Evolutionary conservation across 768 basidiomycete genomes (phyloP).

Genomic region (Leucocoprinus sp.): DNA sequence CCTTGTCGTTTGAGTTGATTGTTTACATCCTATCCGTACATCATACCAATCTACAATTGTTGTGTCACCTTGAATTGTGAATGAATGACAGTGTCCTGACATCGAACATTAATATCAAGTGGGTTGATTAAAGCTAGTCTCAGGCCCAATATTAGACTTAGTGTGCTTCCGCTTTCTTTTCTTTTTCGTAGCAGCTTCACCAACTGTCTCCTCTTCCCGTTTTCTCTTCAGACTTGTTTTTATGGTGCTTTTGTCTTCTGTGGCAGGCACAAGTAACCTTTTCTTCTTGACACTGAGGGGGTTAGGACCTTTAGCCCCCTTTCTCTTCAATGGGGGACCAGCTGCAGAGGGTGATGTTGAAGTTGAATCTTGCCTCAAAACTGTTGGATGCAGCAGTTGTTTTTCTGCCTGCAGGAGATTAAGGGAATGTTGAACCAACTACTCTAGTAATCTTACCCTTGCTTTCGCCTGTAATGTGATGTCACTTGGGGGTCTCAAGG

Average conservation of each 20-base stretch:
- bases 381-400: constrained; percentile 43
- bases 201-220: constrained; percentile 14
- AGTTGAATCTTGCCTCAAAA: constrained; percentile 39
- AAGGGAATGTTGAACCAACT: not conserved
- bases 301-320: constrained; percentile 82
- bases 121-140: too few species aligned
- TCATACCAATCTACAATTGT: too few species aligned
- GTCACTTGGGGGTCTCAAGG: constrained; percentile 83
- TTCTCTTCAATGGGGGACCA: constrained; percentile 51
- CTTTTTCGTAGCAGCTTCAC: constrained; percentile 13
- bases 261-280: constrained; percentile 36
- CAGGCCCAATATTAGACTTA: not conserved
- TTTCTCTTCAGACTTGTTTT: constrained; percentile 23
- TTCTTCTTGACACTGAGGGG: constrained; percentile 92
- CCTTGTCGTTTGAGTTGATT: not conserved
- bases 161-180: constrained; percentile 18
- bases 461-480: constrained; percentile 66
- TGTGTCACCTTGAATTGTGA: too few species aligned
- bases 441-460: constrained; percentile 30
- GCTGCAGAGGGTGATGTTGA: constrained; percentile 23
- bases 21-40: too few species aligned
- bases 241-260: constrained; percentile 24
- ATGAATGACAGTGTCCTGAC: too few species aligned
- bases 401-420: constrained; percentile 47
- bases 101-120: not conserved